Evolutionary conservation across 345 rosid genomes (phyloP), one percentile per base, ranked within the genome.

Genomic region (Syzygium jambos): DNA sequence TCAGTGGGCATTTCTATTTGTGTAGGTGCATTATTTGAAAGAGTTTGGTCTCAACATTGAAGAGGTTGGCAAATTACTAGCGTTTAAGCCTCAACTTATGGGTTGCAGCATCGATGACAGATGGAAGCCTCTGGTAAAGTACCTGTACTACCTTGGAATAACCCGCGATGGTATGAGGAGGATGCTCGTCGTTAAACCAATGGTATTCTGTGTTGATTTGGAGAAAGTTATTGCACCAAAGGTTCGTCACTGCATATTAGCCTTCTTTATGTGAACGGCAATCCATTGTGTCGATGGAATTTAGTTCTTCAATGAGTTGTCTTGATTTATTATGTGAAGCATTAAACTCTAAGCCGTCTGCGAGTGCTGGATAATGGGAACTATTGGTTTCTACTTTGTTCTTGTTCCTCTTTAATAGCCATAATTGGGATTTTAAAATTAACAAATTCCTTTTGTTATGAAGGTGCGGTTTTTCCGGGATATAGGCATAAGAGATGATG

Each of bases 51-150:
- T 97, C 88, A 91, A 87, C 86, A 89, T 89, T 46, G 94, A 96
- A 91, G 95, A 94, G 14, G 95, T 95, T 52, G 98, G 98, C 88
- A 95, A 90, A 92, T 90, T 96, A 80, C 89, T 97, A 80, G 98
- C 98, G 43, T 97, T 95, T 90, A 94, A 90, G 93, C 99, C 98
- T 84, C 95, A 94, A 46, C 91, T 97, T 87, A 95, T 97, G 98
- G 93, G 94, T 84, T 94, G 98, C 87, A 91, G 97, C 86, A 95
- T 95, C 25, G 98, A 95, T 89, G 96, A 94, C 88, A 93, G 92
- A 88, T 97, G 98, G 98, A 96, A 94, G 92, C 98, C 99, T 90
- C 92, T 96, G 51, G 93, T 96, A 59, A 95, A 95, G 89, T 96
- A 96, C 77, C 88, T 97, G 55, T 97, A 94, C 91, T 96, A 95